Conservation (phyloP, 768 basidiomycete species). For the Trametes cinnabarina region DNA sequence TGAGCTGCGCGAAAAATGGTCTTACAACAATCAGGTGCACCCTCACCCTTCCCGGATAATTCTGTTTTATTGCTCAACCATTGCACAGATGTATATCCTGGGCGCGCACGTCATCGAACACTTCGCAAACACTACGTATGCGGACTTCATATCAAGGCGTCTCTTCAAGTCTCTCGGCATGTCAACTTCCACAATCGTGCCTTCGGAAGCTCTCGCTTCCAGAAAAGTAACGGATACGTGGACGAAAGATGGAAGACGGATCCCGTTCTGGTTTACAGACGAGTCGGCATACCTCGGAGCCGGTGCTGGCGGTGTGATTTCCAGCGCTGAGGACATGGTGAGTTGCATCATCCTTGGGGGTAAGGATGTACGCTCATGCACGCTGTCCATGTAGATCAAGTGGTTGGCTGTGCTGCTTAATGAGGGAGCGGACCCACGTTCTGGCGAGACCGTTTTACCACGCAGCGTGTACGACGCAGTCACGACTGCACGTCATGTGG, state of each 20-base stretch:
- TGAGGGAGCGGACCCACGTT: slow-evolving; percentile 33
- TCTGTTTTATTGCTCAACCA: too few species aligned
- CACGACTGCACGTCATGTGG: slow-evolving; percentile 34
- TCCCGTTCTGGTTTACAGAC: slow-evolving; percentile 38
- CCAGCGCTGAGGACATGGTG: slow-evolving; percentile 44
- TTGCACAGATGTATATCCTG: slow-evolving; percentile 39
- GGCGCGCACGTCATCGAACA: slow-evolving; percentile 35
- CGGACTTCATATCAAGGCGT: slow-evolving; percentile 41
- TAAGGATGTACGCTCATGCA: not conserved
- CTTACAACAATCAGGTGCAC: slow-evolving; percentile 40
- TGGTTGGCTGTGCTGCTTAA: slow-evolving; percentile 42
- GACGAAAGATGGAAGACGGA: slow-evolving; percentile 31
- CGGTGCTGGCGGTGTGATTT: slow-evolving; percentile 44
- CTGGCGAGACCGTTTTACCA: slow-evolving; percentile 37
- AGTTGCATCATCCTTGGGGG: slow-evolving; percentile 17
- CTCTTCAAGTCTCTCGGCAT: slow-evolving; percentile 43
- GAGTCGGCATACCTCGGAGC: slow-evolving; percentile 28
- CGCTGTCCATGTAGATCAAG: slow-evolving; percentile 29
- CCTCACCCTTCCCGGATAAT: too few species aligned
- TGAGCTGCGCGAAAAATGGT: slow-evolving; percentile 39
- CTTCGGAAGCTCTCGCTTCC: slow-evolving; percentile 31
- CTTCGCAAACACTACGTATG: slow-evolving; percentile 35
- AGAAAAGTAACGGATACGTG: slow-evolving; percentile 37
- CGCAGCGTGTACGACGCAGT: slow-evolving; percentile 29
- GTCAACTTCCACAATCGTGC: slow-evolving; percentile 40